Percentiles rank a stretch among this genome's conserved stretches.
Conservation (phyloP, 192 early-diverging fungal species). For the Spizellomyces sp. region DNA sequence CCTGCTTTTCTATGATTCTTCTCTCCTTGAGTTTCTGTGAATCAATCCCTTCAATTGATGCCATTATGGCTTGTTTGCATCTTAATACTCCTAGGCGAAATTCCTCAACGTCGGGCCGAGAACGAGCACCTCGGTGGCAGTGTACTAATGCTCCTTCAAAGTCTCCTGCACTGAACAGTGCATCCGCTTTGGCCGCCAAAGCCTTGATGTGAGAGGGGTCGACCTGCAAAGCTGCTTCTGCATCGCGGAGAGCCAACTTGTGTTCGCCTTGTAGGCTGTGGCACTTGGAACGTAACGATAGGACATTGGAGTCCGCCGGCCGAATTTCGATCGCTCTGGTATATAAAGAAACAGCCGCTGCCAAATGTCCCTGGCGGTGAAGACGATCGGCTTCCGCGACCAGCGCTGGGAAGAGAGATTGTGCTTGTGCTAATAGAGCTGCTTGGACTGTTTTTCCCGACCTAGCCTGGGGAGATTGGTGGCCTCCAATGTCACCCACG, state of each 20-base stretch:
- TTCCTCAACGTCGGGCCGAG: constrained; percentile 27
- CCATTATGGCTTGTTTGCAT: constrained; percentile 20
- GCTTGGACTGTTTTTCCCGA: too few species aligned
- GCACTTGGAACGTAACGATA: constrained; percentile 28
- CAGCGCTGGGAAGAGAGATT: constrained; percentile 20
- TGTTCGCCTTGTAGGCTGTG: constrained; percentile 19
- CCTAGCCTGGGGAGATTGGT: neutral
- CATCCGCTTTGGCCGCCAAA: constrained; percentile 23
- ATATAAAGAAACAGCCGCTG: constrained; percentile 19
- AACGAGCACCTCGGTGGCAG: constrained; percentile 19
- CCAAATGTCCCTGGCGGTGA: constrained; percentile 17
- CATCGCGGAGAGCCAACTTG: constrained; percentile 15
- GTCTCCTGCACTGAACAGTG: constrained; percentile 28
- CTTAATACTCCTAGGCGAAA: constrained; percentile 23
- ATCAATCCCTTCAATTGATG: constrained; percentile 28
- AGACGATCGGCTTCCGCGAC: constrained; percentile 36
- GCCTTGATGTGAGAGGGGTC: constrained; percentile 18
- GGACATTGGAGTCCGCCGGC: constrained; percentile 10
- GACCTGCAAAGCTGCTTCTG: constrained; percentile 15
- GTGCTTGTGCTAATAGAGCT: neutral
- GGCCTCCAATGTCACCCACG: neutral
- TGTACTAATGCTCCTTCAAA: constrained; percentile 38
- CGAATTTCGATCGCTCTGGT: constrained; percentile 27
- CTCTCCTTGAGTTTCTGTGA: constrained; percentile 11
- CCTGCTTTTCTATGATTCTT: constrained; percentile 6